Conservation (phyloP, 345 rosid genomes). For the Populus deltoides region DNA sequence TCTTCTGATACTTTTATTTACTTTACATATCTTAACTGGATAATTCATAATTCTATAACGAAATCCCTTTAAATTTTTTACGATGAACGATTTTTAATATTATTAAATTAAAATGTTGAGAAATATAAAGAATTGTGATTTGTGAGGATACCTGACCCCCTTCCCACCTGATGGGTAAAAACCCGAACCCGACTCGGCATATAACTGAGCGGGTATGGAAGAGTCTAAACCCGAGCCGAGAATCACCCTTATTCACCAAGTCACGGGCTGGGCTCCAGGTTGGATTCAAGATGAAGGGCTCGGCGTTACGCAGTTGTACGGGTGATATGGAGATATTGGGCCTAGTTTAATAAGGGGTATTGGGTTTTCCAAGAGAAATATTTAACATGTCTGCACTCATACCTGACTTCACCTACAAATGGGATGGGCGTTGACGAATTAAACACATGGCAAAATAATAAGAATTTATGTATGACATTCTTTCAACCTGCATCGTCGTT, state of each 20-base stretch:
- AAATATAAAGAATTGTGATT: too few species aligned
- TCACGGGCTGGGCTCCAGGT: neutral
- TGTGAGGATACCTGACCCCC: too few species aligned
- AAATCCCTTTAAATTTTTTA: too few species aligned
- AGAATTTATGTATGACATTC: neutral
- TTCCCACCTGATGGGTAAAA: too few species aligned
- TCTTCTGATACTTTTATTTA: too few species aligned
- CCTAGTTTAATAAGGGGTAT: neutral
- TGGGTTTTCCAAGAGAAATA: neutral
- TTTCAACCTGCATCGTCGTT: neutral
- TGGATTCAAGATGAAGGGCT: neutral
- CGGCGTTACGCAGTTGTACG: neutral
- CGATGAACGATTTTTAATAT: too few species aligned
- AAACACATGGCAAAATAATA: neutral
- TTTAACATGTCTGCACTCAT: neutral
- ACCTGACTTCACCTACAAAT: neutral
- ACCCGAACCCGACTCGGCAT: too few species aligned
- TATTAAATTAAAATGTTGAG: too few species aligned
- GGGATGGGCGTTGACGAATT: neutral
- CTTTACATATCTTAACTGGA: neutral
- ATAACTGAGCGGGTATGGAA: too few species aligned
- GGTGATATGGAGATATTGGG: neutral
- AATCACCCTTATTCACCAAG: neutral
- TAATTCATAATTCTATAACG: neutral
- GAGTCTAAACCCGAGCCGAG: too few species aligned